phyloP scores from a whole-genome alignment of 2,329 filamentous ascomycete species.

The Myotisia sp. region DNA sequence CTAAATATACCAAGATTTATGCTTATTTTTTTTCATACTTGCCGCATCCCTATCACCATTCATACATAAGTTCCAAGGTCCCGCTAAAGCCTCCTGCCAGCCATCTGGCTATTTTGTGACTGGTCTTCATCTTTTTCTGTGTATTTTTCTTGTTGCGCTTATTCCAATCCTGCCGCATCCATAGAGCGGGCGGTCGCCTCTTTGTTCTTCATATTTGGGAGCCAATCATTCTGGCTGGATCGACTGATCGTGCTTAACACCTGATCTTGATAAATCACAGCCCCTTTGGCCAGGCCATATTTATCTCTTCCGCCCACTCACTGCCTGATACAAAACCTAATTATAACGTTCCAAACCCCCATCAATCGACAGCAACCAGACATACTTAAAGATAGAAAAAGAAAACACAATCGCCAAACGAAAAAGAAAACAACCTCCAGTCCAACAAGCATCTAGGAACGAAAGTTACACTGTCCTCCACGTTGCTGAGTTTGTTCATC shows the following conservation, averaged over 20 bases:
- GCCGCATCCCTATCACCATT: constrained; percentile 3
- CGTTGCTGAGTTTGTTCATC: too few relatives aligned
- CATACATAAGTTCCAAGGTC: constrained; percentile 3
- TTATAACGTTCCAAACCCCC: not conserved
- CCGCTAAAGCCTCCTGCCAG: not conserved
- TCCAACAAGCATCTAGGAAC: constrained; percentile 3
- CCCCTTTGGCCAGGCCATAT: not conserved
- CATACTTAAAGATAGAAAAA: constrained; percentile 3
- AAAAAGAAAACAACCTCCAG: constrained; percentile 3
- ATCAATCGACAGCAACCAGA: constrained; percentile 2
- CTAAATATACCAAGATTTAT: constrained; percentile 5
- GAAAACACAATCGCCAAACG: constrained; percentile 1
- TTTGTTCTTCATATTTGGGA: constrained; percentile 1
- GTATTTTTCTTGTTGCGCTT: constrained; percentile 1
- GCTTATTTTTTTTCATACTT: constrained; percentile 6
- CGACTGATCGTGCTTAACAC: not conserved
- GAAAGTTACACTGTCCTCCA: constrained; percentile 7
- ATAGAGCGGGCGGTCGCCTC: not conserved
- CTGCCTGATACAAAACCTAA: not conserved
- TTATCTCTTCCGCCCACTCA: not conserved
- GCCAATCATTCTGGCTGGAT: constrained; percentile 4
- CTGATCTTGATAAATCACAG: not conserved
- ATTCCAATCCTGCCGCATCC: not conserved
- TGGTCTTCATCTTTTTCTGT: not conserved
- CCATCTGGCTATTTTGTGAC: too few relatives aligned